These are phyloP conservation scores for Neonectria magnoliae DNA, from an alignment of 2,329 filamentous ascomycete genomes.

Conservation along the genomic window DNA sequence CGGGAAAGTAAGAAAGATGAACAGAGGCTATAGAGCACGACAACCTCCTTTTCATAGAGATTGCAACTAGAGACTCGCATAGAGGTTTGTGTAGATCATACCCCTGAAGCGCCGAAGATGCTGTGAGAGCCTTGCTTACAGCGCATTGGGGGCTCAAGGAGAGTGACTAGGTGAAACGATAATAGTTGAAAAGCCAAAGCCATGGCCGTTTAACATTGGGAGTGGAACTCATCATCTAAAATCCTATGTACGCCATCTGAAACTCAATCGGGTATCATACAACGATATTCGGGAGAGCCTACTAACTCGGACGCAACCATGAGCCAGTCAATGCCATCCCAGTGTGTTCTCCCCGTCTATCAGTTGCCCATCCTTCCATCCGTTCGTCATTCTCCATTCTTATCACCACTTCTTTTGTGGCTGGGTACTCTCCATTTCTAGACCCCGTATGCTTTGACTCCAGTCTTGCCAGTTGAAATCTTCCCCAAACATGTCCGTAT, in stretches of 20 bases:
- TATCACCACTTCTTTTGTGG: slow-evolving; percentile 37
- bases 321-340: slow-evolving; percentile 3
- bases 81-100: neutral
- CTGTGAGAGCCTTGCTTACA: neutral
- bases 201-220: slow-evolving; percentile 2
- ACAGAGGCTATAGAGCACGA: slow-evolving; percentile 41
- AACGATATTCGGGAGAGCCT: slow-evolving; percentile 17
- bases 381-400: neutral
- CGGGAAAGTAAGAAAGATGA: slow-evolving; percentile 43
- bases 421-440: slow-evolving; percentile 48
- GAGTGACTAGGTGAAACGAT: neutral
- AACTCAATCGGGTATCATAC: slow-evolving; percentile 41
- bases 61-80: neutral
- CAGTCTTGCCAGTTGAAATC: slow-evolving; percentile 62
- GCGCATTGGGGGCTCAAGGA: neutral
- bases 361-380: slow-evolving; percentile 7
- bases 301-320: neutral
- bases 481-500: slow-evolving; percentile 53
- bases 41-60: neutral
- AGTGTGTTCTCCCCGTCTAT: slow-evolving; percentile 6
- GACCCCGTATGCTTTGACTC: slow-evolving; percentile 54
- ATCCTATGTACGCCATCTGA: slow-evolving; percentile 16
- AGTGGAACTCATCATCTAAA: slow-evolving; percentile 32
- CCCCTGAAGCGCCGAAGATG: neutral
- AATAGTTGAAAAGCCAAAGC: neutral